Evolutionary conservation across 2,329 filamentous ascomycete genomes (phyloP), one percentile per base, ranked within the genome.

Genomic region (Cordyceps militaris): DNA sequence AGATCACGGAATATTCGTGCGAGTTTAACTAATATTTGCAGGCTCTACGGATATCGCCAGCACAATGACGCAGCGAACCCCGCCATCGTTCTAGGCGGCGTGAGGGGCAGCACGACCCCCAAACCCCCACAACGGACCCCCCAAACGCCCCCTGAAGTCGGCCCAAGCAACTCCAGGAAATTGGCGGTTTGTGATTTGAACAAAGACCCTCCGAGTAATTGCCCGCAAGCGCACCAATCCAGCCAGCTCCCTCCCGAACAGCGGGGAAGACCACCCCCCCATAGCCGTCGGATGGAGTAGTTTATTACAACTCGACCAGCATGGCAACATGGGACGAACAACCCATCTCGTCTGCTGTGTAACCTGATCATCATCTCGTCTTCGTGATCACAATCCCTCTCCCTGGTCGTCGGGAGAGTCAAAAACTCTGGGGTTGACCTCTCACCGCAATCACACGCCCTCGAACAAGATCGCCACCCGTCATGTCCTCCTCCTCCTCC

Each of bases 141-240:
- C 28, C 44, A 30, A 10, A 42, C 10, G 38, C 19, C 11, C 9
- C n/a, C 38, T n/a, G n/a, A n/a, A n/a, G n/a, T n/a, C n/a, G n/a
- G n/a, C n/a, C n/a, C n/a, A n/a, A n/a, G n/a, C n/a, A n/a, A n/a
- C n/a, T n/a, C n/a, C 10, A 32, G 32, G 14, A n/a, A 38, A 38
- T n/a, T n/a, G n/a, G n/a, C n/a, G n/a, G n/a, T 32, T 32, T 32
- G 6, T 32, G 6, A 6, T 32, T 32, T 32, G 11, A 47, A 28
- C 21, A 32, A 51, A 42, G 50, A 46, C 11, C 24, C 53, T 50
- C 57, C 57, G 57, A 59, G 38, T 56, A 59, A 59, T 59, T 59
- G 46, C 30, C 57, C 51, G 57, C 21, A 51, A 57, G 55, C 55
- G 55, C 55, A 44, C 55, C 55, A 32, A 57, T 30, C 30, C 36